Percentiles rank a stretch among this genome's conserved stretches.
Evolutionary conservation across 108 stramenopile species (phyloP).

Genomic region (Nitzschia palea): DNA sequence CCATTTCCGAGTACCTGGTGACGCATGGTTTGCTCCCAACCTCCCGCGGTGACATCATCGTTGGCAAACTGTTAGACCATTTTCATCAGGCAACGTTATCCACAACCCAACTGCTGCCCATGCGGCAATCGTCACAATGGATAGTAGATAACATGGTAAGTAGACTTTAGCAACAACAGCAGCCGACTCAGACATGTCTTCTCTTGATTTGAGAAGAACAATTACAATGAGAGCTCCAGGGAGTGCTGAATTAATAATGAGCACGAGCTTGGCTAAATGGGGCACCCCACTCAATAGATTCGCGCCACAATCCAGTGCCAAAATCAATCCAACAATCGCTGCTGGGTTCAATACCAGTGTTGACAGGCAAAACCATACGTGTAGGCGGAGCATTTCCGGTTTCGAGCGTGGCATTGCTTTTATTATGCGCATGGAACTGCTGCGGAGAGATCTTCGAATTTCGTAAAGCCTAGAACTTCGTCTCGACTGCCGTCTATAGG

Average conservation of each 20-base stretch:
- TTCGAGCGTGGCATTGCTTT: slow-evolving; percentile 14
- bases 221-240: slow-evolving; percentile 71
- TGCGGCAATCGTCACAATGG: slow-evolving; percentile 64
- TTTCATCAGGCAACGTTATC: slow-evolving; percentile 52
- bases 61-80: slow-evolving; percentile 23
- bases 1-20: no score
- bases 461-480: slow-evolving; percentile 27
- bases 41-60: no score
- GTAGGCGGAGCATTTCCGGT: slow-evolving; percentile 38
- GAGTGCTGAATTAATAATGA: slow-evolving; percentile 61
- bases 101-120: slow-evolving; percentile 72
- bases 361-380: slow-evolving; percentile 62
- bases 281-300: slow-evolving; percentile 41
- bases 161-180: slow-evolving; percentile 64
- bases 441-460: slow-evolving; percentile 22
- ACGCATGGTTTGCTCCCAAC: no score
- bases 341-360: slow-evolving; percentile 62
- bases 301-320: slow-evolving; percentile 61
- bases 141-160: slow-evolving; percentile 57
- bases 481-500: background rate
- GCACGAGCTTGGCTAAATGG: slow-evolving; percentile 55
- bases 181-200: slow-evolving; percentile 54
- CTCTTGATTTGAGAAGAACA: slow-evolving; percentile 55
- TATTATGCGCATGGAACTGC: slow-evolving; percentile 20
- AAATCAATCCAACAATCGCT: slow-evolving; percentile 45